These are phyloP conservation scores for Favolaschia claudopus DNA, from an alignment of 768 basidiomycete genomes.

Conservation along the genomic window DNA sequence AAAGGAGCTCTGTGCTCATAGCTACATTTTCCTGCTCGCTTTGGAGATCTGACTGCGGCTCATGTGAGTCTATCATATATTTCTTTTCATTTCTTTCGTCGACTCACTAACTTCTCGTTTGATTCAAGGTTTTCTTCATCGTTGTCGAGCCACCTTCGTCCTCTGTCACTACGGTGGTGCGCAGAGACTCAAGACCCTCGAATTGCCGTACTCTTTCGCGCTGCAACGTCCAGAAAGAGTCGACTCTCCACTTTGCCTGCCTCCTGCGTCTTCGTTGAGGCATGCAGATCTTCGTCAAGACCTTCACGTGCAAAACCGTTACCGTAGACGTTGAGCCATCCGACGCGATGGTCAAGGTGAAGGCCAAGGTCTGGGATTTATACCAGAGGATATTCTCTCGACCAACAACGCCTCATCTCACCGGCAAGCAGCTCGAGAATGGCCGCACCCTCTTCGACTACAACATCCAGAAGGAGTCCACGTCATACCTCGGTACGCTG, in stretches of 20 bases:
- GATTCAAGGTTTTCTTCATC: too few relatives aligned
- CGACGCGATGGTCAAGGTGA: conserved; percentile 78
- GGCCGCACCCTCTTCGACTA: conserved; percentile 92
- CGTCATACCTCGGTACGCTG: conserved; percentile 70
- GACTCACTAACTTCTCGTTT: too few relatives aligned
- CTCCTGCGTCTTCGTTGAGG: conserved; percentile 46
- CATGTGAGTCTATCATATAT: too few relatives aligned
- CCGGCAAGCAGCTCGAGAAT: conserved; percentile 94
- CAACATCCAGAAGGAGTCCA: conserved; percentile 96
- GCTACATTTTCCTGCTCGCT: too few relatives aligned
- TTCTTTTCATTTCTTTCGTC: too few relatives aligned
- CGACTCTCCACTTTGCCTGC: conserved; percentile 64
- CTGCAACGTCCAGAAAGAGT: conserved; percentile 72
- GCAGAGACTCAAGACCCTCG: too few relatives aligned
- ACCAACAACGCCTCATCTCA: conserved; percentile 92
- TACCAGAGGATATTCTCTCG: conserved; percentile 86
- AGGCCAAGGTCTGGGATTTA: conserved; percentile 85
- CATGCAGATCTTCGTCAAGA: conserved; percentile 91
- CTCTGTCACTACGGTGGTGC: too few relatives aligned
- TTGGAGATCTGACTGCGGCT: too few relatives aligned
- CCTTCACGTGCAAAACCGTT: conserved; percentile 89
- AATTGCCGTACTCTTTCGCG: conserved; percentile 79
- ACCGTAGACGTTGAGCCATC: conserved; percentile 83
- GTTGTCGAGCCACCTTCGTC: too few relatives aligned
- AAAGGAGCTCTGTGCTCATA: too few relatives aligned